A percentile compares a stretch with the other conserved stretches of the same genome.
Evolutionary conservation across 257 asterid species (phyloP).

Genomic region (Eustoma russellianum): DNA sequence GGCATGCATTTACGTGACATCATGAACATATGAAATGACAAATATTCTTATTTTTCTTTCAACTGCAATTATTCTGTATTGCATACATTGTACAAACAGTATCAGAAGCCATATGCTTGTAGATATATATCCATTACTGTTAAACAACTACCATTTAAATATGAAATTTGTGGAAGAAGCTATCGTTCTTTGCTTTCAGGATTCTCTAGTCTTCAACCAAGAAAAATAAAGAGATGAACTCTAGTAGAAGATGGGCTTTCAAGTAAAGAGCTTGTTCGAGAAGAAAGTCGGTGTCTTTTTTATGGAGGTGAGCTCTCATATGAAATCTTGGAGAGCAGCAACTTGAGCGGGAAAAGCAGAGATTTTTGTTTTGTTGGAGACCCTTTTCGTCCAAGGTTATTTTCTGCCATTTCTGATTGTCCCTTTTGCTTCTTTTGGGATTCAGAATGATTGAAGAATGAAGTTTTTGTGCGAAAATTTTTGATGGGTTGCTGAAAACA

Average conservation of each 20-base stretch:
- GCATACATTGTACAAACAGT: constrained; percentile 10
- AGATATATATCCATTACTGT: background rate
- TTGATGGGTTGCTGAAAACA: background rate
- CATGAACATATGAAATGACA: no score
- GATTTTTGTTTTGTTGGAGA: constrained; percentile 18
- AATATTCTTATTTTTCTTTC: constrained; percentile 12
- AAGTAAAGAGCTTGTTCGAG: constrained; percentile 2
- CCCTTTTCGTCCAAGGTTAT: constrained; percentile 23
- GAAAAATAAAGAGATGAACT: constrained; percentile 13
- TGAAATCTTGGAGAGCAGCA: constrained; percentile 17
- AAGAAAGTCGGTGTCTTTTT: background rate
- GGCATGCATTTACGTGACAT: no score
- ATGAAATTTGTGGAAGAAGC: constrained; percentile 22
- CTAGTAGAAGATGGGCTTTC: constrained; percentile 17
- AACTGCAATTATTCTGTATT: constrained; percentile 21
- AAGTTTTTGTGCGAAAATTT: background rate
- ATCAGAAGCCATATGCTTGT: constrained; percentile 2
- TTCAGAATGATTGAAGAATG: background rate
- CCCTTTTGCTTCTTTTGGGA: background rate
- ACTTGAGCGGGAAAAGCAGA: constrained; percentile 17
- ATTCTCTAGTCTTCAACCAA: constrained; percentile 24
- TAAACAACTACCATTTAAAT: constrained; percentile 27
- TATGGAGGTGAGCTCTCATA: constrained; percentile 13
- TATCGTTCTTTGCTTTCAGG: constrained; percentile 35
- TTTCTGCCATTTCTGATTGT: background rate